These are phyloP conservation scores for Psilocybe azurescens DNA, from an alignment of 768 basidiomycete species.

Conservation along the genomic window DNA sequence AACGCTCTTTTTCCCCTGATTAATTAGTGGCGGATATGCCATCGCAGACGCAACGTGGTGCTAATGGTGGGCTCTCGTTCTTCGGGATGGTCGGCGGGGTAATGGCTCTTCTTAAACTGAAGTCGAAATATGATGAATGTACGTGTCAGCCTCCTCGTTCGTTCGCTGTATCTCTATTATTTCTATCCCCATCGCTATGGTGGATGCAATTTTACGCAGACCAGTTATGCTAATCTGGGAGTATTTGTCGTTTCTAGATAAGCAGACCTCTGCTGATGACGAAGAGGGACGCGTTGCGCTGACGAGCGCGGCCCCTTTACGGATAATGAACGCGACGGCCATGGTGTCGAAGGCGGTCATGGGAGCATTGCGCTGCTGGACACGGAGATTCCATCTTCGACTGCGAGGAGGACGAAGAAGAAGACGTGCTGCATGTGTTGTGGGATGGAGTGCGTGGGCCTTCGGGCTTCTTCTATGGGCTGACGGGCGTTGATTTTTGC, in stretches of 20 bases:
- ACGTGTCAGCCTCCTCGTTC: constrained; percentile 20
- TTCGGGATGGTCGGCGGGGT: constrained; percentile 47
- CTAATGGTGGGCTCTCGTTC: constrained; percentile 33
- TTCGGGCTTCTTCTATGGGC: neutral
- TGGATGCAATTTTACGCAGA: neutral
- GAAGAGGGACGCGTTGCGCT: constrained; percentile 45
- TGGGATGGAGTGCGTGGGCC: constrained; percentile 46
- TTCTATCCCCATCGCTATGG: neutral
- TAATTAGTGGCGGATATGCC: neutral
- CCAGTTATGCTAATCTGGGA: neutral
- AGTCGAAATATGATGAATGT: constrained; percentile 54
- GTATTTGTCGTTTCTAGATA: constrained; percentile 37
- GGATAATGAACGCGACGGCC: constrained; percentile 7
- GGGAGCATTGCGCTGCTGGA: constrained; percentile 38
- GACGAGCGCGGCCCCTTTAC: constrained; percentile 15
- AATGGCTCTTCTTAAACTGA: constrained; percentile 53
- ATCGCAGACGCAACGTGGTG: constrained; percentile 17
- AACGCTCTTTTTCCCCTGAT: neutral
- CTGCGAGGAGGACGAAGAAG: constrained; percentile 37
- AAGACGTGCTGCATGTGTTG: constrained; percentile 55
- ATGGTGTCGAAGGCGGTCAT: constrained; percentile 26
- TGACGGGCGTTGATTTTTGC: neutral
- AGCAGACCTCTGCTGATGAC: constrained; percentile 44
- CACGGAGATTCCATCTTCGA: constrained; percentile 32
- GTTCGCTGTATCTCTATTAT: too few species aligned